phyloP scores from a whole-genome alignment of 2,329 filamentous ascomycete species.

The Aspergillus transmontanensis region DNA sequence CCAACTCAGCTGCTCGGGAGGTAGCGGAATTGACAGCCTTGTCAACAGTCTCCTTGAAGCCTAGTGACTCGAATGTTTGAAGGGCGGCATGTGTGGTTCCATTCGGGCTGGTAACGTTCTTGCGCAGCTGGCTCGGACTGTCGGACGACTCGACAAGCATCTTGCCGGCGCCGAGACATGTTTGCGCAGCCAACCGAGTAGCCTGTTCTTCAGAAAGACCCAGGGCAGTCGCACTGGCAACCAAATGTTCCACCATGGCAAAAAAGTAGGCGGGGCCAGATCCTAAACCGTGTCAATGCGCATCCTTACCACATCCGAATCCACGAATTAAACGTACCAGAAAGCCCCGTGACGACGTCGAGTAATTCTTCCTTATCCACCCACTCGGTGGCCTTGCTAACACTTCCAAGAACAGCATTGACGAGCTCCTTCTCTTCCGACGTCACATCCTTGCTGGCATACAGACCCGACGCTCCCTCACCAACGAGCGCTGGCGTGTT shows the following conservation, averaged over 20 bases:
- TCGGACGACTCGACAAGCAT: conserved; percentile 37
- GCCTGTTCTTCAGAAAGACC: conserved; percentile 37
- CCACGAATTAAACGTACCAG: conserved; percentile 26
- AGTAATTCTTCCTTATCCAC: conserved; percentile 36
- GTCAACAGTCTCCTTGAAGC: conserved; percentile 34
- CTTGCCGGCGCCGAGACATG: conserved; percentile 38
- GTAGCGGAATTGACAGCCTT: conserved; percentile 37
- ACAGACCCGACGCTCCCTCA: conserved; percentile 36
- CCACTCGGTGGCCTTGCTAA: conserved; percentile 39
- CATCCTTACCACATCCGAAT: not conserved
- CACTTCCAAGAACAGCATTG: conserved; percentile 29
- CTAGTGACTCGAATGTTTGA: conserved; percentile 32
- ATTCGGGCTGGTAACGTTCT: conserved; percentile 41
- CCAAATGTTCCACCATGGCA: conserved; percentile 39
- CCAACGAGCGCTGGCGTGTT: conserved; percentile 38
- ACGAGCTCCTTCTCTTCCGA: conserved; percentile 34
- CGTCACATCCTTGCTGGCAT: conserved; percentile 30
- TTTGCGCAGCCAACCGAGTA: conserved; percentile 35
- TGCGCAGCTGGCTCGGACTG: conserved; percentile 33
- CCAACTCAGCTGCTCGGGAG: conserved; percentile 33
- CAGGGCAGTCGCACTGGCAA: conserved; percentile 35
- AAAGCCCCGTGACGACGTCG: conserved; percentile 40
- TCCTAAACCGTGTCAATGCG: conserved; percentile 21
- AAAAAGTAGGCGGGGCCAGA: conserved; percentile 42
- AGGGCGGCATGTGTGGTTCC: conserved; percentile 38